Conservation (phyloP, 306 rosid species). For the Prunus mira region DNA sequence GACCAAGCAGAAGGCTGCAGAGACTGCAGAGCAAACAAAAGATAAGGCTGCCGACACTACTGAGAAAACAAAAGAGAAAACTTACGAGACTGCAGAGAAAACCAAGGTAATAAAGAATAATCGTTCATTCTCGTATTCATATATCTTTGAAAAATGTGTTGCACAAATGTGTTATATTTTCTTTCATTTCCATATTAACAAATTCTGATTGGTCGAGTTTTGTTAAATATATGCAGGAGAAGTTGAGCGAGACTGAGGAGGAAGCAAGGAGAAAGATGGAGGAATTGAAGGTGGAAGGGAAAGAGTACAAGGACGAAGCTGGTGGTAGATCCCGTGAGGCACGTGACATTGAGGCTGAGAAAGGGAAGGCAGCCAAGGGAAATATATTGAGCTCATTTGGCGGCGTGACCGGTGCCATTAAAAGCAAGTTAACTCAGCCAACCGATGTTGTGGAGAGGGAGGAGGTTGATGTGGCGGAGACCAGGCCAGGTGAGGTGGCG, state of each 20-base stretch:
- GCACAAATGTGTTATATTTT: too few species aligned
- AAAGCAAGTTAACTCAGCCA: conserved; percentile 8
- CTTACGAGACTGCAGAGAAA: conserved; percentile 36
- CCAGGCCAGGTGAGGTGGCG: conserved; percentile 47
- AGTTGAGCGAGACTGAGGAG: conserved; percentile 39
- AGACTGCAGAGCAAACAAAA: conserved; percentile 38
- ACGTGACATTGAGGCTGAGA: conserved; percentile 7
- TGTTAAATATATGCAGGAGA: conserved; percentile 42
- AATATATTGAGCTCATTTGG: conserved; percentile 2
- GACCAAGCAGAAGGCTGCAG: conserved; percentile 36
- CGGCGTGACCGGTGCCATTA: not conserved
- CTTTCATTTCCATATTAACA: too few species aligned
- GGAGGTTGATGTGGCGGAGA: conserved; percentile 38
- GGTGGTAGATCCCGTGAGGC: not conserved
- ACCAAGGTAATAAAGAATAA: conserved; percentile 32
- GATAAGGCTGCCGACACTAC: conserved; percentile 39
- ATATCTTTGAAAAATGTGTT: too few species aligned
- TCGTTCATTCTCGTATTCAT: too few species aligned
- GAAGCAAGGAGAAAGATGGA: conserved; percentile 48
- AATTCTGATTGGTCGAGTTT: not conserved
- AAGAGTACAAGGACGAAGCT: conserved; percentile 16
- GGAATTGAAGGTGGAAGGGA: conserved; percentile 32
- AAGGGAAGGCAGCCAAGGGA: not conserved
- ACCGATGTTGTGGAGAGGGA: conserved; percentile 25
- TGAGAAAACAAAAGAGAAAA: conserved; percentile 38